A percentile compares a stretch with the other conserved stretches of the same genome.
These are phyloP conservation scores for Tolypocladium album DNA, from an alignment of 2,329 filamentous ascomycete genomes.

Conservation along the genomic window DNA sequence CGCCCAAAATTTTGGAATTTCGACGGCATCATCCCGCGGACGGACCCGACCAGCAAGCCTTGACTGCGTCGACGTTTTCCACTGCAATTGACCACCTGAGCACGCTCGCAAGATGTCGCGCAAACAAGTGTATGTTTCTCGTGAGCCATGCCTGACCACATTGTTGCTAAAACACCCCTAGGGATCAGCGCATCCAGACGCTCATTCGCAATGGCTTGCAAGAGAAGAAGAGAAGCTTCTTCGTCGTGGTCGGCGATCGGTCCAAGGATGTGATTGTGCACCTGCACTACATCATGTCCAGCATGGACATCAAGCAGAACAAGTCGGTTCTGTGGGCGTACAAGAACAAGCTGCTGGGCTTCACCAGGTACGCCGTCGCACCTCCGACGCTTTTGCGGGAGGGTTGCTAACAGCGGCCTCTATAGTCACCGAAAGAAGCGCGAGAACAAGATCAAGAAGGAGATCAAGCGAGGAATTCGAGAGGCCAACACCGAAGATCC, in stretches of 20 bases:
- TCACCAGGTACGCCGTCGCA: constrained; percentile 52
- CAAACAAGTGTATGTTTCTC: constrained; percentile 39
- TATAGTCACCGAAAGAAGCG: constrained; percentile 87
- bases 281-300: constrained; percentile 83
- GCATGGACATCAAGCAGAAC: constrained; percentile 74
- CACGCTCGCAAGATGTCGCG: constrained; percentile 40
- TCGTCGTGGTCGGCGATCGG: constrained; percentile 84
- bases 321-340: constrained; percentile 98
- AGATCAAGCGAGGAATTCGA: constrained; percentile 88
- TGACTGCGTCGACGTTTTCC: constrained; percentile 16
- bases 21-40: constrained; percentile 1
- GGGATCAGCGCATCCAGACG: constrained; percentile 82
- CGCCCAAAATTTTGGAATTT: constrained; percentile 29
- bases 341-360: constrained; percentile 92
- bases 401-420: neutral
- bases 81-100: constrained; percentile 13
- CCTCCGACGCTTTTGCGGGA: neutral
- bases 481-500: constrained; percentile 89
- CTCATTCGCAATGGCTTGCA: constrained; percentile 85
- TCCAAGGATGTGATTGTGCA: constrained; percentile 96
- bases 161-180: constrained; percentile 19
- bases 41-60: neutral
- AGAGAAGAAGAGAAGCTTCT: constrained; percentile 97
- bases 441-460: constrained; percentile 96
- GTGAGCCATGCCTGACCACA: neutral